These are phyloP conservation scores for Torulaspora globosa DNA, from an alignment of 1,139 yeast genomes.

Conservation along the genomic window DNA sequence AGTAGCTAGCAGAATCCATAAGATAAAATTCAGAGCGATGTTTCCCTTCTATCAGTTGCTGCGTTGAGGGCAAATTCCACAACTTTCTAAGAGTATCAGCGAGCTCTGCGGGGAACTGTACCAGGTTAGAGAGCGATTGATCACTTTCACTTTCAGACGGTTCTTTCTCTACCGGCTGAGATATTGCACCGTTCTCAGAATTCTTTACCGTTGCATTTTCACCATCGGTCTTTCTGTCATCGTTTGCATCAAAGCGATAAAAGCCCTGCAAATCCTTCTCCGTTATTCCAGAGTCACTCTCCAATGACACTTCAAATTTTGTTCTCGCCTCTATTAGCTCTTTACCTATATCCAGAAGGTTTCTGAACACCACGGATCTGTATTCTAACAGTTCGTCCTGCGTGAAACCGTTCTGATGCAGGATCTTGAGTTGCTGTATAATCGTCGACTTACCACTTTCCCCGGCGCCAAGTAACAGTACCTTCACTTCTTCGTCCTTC, in stretches of 20 bases:
- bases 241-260: slow-evolving; percentile 8
- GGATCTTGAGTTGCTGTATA: slow-evolving; percentile 67
- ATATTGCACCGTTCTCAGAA: not conserved
- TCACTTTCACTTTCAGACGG: not conserved
- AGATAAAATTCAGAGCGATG: slow-evolving; percentile 74
- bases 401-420: slow-evolving; percentile 67
- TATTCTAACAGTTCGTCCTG: slow-evolving; percentile 60
- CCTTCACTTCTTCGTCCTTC: slow-evolving; percentile 49
- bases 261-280: slow-evolving; percentile 12
- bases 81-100: slow-evolving; percentile 47
- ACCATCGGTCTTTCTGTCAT: slow-evolving; percentile 4
- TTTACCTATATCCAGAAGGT: slow-evolving; percentile 63
- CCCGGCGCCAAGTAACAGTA: slow-evolving; percentile 68
- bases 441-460: slow-evolving; percentile 78
- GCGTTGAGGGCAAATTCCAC: slow-evolving; percentile 60
- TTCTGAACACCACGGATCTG: slow-evolving; percentile 65
- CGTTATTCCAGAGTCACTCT: slow-evolving; percentile 11
- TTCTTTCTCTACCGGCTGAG: not conserved
- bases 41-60: slow-evolving; percentile 47
- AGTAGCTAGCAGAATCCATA: slow-evolving; percentile 83
- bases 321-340: slow-evolving; percentile 45
- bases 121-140: slow-evolving; percentile 1
- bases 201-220: not conserved
- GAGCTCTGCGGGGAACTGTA: slow-evolving; percentile 36
- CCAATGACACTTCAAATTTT: slow-evolving; percentile 25